Evolutionary conservation across 805 yeast species (phyloP).

Genomic region (Metschnikowia matae): DNA sequence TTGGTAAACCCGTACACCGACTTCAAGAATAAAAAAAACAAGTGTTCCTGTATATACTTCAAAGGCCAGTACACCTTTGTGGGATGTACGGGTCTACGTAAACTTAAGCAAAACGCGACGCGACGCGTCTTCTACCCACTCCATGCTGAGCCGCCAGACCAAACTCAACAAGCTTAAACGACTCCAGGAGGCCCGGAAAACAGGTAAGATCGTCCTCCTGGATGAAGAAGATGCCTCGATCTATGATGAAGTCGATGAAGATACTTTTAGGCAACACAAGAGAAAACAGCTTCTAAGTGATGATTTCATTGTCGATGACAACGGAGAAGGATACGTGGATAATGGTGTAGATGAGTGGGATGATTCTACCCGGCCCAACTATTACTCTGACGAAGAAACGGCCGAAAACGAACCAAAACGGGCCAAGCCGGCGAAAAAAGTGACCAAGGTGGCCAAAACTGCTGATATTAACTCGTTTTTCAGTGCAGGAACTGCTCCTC

Average conservation of each 20-base stretch:
- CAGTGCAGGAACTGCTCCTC: slow-evolving; percentile 23
- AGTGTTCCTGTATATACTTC: too few species aligned
- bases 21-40: too few species aligned
- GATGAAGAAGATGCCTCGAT: slow-evolving; percentile 53
- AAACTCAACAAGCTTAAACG: slow-evolving; percentile 52
- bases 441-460: slow-evolving; percentile 37
- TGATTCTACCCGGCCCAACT: slow-evolving; percentile 43
- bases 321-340: slow-evolving; percentile 91
- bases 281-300: slow-evolving; percentile 79
- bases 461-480: slow-evolving; percentile 52
- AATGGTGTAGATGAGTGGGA: slow-evolving; percentile 93
- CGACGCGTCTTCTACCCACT: neutral
- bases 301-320: slow-evolving; percentile 92
- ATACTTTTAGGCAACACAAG: slow-evolving; percentile 67
- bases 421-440: slow-evolving; percentile 29
- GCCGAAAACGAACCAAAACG: slow-evolving; percentile 24
- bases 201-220: slow-evolving; percentile 45
- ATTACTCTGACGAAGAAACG: slow-evolving; percentile 55
- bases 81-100: too few species aligned
- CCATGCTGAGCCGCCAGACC: slow-evolving; percentile 29
- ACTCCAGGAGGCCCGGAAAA: slow-evolving; percentile 60
- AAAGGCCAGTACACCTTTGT: too few species aligned
- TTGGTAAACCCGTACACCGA: neutral
- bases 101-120: neutral
- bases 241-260: slow-evolving; percentile 87